A percentile compares a stretch with the other conserved stretches of the same genome.
These are phyloP conservation scores for Talaromyces borbonicus DNA, from an alignment of 495 filamentous ascomycete genomes.

Conservation along the genomic window DNA sequence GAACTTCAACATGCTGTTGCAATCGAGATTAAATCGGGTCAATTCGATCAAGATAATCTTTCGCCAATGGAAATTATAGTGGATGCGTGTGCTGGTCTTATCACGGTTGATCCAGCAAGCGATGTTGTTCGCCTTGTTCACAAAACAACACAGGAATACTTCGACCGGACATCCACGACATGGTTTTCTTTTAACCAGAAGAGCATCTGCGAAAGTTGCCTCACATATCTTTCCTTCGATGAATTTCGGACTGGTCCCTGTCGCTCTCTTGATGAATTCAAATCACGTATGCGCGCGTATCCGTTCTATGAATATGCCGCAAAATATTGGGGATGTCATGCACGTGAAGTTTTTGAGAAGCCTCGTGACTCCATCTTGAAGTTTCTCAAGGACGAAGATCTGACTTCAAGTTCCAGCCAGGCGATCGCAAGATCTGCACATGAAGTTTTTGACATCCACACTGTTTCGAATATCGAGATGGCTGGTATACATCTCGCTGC, in stretches of 20 bases:
- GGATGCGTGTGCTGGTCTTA: conserved; percentile 7
- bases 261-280: conserved; percentile 12
- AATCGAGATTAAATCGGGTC: conserved; percentile 6
- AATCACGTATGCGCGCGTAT: conserved; percentile 13
- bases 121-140: conserved; percentile 38
- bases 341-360: neutral
- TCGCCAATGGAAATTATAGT: conserved; percentile 9
- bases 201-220: conserved; percentile 16
- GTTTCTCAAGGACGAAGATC: conserved; percentile 9
- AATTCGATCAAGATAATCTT: conserved; percentile 5
- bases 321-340: conserved; percentile 28
- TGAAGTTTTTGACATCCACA: neutral
- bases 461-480: no score
- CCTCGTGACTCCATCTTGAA: neutral
- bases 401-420: conserved; percentile 9
- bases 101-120: conserved; percentile 19
- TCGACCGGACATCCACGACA: conserved; percentile 16
- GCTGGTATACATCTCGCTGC: conserved; percentile 1
- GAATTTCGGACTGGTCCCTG: conserved; percentile 6
- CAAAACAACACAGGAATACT: conserved; percentile 43
- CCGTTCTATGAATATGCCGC: conserved; percentile 31
- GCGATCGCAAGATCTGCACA: neutral
- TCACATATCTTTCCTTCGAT: conserved; percentile 18
- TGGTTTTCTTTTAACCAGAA: conserved; percentile 11
- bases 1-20: conserved; percentile 10